Evolutionary conservation across 371 early-diverging fungal species (phyloP), one percentile per base, ranked within the genome.

Genomic region (Mucor indicus): DNA sequence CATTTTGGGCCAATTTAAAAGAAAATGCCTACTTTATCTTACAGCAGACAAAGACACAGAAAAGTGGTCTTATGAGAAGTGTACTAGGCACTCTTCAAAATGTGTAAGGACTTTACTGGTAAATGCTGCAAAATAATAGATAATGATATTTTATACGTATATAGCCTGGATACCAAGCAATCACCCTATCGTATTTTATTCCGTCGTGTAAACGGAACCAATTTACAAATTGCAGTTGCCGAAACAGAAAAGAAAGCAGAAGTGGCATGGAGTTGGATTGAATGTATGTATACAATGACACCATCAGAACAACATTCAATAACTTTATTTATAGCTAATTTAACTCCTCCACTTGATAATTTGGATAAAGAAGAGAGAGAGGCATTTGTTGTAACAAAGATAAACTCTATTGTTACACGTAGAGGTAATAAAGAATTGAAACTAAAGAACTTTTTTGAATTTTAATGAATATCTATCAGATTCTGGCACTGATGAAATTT

Each of bases 131-230:
- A 15, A 45, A 12, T 15, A 33, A 33, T n/a, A 45, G 23, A 24
- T 19, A 24, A 40, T 31, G 24, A 30, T 2, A n/a, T 38, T 40
- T 12, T 16, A 11, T 29, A 21, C 4, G 27, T 48, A 20, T 30
- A 27, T 38, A 83, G 85, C 1, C 80, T 98, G 36, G 96, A 95
- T 64, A 93, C 93, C 17, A 92, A 92, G 70, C 96, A 95, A 65
- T 84, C 93, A 10, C 89, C 95, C 16, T 98, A 85, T 67, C 87
- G 98, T 43, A 85, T 98, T 22, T 62, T 95, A 2, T 86, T 90
- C 62, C 80, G 84, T 53, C 64, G 83, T 32, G 53, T 67, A 2
- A 51, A 65, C n/a, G 72, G 72, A 13, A 69, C 76, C 38, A 71
- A 67, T 35, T 62, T 77, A 37, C 77, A 81, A 17, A 75, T 91